These are phyloP conservation scores for Trapa incisa DNA, from an alignment of 345 rosid genomes.

Conservation along the genomic window DNA sequence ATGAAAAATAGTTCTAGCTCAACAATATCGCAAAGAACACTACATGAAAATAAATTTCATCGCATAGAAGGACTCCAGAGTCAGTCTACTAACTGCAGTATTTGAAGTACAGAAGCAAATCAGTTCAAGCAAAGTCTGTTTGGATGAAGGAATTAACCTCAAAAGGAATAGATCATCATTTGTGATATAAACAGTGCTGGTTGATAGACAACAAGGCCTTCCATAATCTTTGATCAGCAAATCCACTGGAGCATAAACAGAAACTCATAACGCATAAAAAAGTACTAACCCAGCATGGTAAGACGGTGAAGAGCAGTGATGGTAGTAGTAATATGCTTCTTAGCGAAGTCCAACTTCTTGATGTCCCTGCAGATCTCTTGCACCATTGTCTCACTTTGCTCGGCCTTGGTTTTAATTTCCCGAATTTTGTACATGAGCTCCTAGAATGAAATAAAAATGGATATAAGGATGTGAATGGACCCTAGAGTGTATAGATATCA, in stretches of 20 bases:
- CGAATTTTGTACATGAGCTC: conserved; percentile 86
- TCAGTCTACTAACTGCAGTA: not conserved
- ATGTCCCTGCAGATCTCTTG: conserved; percentile 98
- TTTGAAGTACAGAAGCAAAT: not conserved
- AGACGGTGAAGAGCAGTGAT: conserved; percentile 99
- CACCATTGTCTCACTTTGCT: conserved; percentile 98
- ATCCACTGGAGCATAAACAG: conserved; percentile 9
- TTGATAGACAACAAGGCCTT: not conserved
- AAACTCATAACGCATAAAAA: not conserved
- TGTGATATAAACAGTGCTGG: not conserved
- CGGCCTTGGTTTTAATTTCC: conserved; percentile 97
- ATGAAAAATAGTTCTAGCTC: not conserved
- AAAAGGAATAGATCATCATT: not conserved
- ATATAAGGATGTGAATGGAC: conserved; percentile 6
- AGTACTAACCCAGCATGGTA: conserved; percentile 80
- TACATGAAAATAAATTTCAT: not conserved
- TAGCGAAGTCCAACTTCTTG: conserved; percentile 95
- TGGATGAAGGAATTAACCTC: not conserved
- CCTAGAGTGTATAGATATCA: not conserved
- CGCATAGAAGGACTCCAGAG: not conserved
- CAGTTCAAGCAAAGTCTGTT: not conserved
- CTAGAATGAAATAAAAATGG: conserved; percentile 26
- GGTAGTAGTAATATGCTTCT: conserved; percentile 96
- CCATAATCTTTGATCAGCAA: not conserved
- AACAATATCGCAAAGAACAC: not conserved